Evolutionary conservation across 2,329 filamentous ascomycete genomes (phyloP), one percentile per base, ranked within the genome.

Genomic region (Pseudopyrenochaeta lycopersici): DNA sequence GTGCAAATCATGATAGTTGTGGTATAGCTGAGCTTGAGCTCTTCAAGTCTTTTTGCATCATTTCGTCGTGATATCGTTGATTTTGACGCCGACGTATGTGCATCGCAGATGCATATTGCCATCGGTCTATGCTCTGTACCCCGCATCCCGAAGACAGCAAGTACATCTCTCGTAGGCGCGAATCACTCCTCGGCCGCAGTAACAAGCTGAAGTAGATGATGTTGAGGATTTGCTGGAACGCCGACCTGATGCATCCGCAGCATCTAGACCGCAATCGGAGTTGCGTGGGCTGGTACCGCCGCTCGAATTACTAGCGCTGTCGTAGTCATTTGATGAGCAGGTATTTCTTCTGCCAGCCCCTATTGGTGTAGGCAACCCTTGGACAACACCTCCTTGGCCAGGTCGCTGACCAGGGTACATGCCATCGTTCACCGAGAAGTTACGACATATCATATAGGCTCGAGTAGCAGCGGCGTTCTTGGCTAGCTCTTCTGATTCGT

Each of bases 381-480:
- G 86, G 38, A 86, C 78, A 18, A 84, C 77, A 17, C 77, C 76
- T 75, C 81, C 63, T 75, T 84, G 72, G 75, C 84, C 75, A 70
- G 83, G 79, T 74, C 84, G 61, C 77, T 86, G 67, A 64, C 83
- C 71, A 71, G 80, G 86, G 60, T 85, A 86, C 92, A 96, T 97
- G 74, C 94, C 94, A 68, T 96, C 92, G 74, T 97, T 97, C 76
- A 96, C 91, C 50, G 92, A 96, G 80, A 97, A 97, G 83, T 97
- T 97, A 62, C 92, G 90, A 82, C 94, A 97, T 64, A 97, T 95
- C 87, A 97, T 94, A 78, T 97, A 98, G 52, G 94, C 94, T 58
- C 92, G 90, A 86, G 96, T 96, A 56, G 94, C 94, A 21, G 94
- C 94, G 69, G 94, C 95, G 77, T 98, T 93, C 72, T 92, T 91